Conservation (phyloP, 805 yeast genomes). For the Saturnispora besseyi region DNA sequence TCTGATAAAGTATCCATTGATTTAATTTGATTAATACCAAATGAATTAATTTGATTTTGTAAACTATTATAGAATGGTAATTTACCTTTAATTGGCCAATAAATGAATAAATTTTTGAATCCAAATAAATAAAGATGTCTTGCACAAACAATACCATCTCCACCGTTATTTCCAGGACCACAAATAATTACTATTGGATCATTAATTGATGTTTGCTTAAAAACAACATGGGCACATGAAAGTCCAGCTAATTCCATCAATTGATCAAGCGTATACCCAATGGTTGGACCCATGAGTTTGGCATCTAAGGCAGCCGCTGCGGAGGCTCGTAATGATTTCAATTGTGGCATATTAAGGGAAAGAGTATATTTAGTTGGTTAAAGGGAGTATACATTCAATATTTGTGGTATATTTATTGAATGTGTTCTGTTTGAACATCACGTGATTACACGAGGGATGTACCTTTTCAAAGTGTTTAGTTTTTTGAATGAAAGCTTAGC, state of each 20-base stretch:
- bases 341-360: conserved; percentile 5
- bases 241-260: conserved; percentile 95
- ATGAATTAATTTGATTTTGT: conserved; percentile 54
- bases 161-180: conserved; percentile 97
- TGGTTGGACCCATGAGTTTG: conserved; percentile 68
- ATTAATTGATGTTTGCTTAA: conserved; percentile 49
- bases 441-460: no score
- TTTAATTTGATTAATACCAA: conserved; percentile 36
- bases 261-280: conserved; percentile 74
- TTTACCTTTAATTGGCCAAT: conserved; percentile 65
- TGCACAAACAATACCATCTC: conserved; percentile 95
- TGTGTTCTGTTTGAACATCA: no score
- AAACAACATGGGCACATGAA: conserved; percentile 83
- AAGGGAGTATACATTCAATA: no score
- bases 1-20: conserved; percentile 14
- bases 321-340: conserved; percentile 37
- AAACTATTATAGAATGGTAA: conserved; percentile 51
- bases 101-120: conserved; percentile 56
- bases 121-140: conserved; percentile 80
- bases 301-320: conserved; percentile 73
- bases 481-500: no score
- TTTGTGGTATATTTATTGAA: no score
- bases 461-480: no score
- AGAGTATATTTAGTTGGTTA: no score
- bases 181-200: conserved; percentile 47